Evolutionary conservation across 108 stramenopile genomes (phyloP), one percentile per base, ranked within the genome.

Genomic region (Fragilariopsis cylindrus): DNA sequence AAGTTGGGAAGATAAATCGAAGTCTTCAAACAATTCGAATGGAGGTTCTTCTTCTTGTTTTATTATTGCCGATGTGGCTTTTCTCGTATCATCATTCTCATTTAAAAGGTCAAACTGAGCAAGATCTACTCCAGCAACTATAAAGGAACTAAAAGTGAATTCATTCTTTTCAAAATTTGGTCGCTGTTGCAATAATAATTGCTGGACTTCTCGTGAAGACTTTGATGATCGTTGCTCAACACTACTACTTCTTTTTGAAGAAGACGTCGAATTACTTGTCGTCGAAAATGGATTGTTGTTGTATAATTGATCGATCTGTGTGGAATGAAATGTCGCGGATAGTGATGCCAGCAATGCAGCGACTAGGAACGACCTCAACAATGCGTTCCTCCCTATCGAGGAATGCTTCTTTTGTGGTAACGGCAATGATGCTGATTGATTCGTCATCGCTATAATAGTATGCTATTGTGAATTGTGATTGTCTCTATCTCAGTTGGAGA

Each of bases 1-100:
- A 8, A 75, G 50, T 42, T 57, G n/a, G 45, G 65, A 45, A 3
- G 45, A 42, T 40, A 75, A 18, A 39, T 75, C 65, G 48, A 75
- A 75, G 21, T 75, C 67, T 4, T 68, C 48, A 53, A 56, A 75
- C 12, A 62, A 16, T 16, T 56, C 30, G 42, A 57, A 58, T 4
- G 65, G 2, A 40, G 30, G 30, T 30, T 7, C n/a, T 5, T 11
- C 11, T 56, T 6, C 5, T 56, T 56, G 55, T 1, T n/a, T 56
- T 56, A 5, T 5, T 19, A 1, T 56, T 18, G 5, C 0, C 55
- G 55, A 5, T 56, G 5, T n/a, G 0, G 4, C 19, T 56, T 0
- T 6, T 9, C 4, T 56, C 19, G 62, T 43, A 19, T 56, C 55
- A 5, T 45, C 62, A 30, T 30, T 2, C 30, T 30, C 30, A 30